Percentiles rank a stretch among this genome's conserved stretches.
phyloP scores from a whole-genome alignment of 73 alveolate species.

The Blepharisma stoltei region DNA sequence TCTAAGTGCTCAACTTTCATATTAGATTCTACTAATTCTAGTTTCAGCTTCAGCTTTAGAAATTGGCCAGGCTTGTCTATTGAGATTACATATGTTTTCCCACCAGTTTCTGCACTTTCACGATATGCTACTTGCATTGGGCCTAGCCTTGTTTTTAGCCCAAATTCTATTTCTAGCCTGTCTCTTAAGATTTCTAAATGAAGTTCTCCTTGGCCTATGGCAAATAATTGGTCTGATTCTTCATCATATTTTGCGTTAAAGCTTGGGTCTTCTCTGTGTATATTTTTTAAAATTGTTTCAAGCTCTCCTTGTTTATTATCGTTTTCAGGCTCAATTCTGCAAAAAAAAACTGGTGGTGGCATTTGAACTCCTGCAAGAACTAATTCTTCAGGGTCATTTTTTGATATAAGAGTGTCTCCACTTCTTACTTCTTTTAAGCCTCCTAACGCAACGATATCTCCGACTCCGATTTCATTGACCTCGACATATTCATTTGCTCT shows the following conservation, averaged over 20 bases:
- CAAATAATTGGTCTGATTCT: slow-evolving; percentile 62
- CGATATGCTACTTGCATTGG: slow-evolving; percentile 77
- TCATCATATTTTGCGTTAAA: slow-evolving; percentile 54
- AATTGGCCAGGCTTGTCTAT: slow-evolving; percentile 38
- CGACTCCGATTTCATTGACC: slow-evolving; percentile 57
- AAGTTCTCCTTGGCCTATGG: slow-evolving; percentile 84
- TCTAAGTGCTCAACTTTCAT: slow-evolving; percentile 30
- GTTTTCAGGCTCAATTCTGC: slow-evolving; percentile 68
- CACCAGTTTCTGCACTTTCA: slow-evolving; percentile 46
- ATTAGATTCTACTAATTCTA: slow-evolving; percentile 6
- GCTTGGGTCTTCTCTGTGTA: slow-evolving; percentile 77
- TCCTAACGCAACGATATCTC: slow-evolving; percentile 83
- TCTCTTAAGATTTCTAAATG: slow-evolving; percentile 80
- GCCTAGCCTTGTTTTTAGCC: slow-evolving; percentile 64
- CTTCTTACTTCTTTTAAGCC: slow-evolving; percentile 55
- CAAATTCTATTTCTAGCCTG: slow-evolving; percentile 68
- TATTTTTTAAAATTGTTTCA: slow-evolving; percentile 50
- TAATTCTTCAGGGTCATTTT: slow-evolving; percentile 54
- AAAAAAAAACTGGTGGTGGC: slow-evolving; percentile 90
- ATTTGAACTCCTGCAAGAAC: slow-evolving; percentile 58
- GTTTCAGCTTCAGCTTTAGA: slow-evolving; percentile 41
- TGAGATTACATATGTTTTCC: neutral
- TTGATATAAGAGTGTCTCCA: slow-evolving; percentile 69
- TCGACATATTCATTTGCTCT: slow-evolving; percentile 74
- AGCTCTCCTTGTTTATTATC: slow-evolving; percentile 52